These are phyloP conservation scores for Corylus avellana DNA, from an alignment of 306 rosid genomes.

Conservation along the genomic window DNA sequence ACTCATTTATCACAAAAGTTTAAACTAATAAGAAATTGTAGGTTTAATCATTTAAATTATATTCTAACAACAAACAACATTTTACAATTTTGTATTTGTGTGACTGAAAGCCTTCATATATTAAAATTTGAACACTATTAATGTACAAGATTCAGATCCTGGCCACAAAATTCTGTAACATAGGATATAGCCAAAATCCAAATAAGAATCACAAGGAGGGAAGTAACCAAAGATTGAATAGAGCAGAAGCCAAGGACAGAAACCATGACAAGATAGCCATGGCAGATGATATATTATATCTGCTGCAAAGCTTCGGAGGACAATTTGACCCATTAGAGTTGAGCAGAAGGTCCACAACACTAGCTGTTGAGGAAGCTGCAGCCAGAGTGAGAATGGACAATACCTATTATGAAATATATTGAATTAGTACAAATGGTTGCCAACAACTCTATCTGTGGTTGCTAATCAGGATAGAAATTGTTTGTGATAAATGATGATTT, in stretches of 20 bases:
- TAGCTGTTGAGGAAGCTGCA: constrained; percentile 76
- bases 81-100: neutral
- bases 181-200: neutral
- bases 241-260: constrained; percentile 60
- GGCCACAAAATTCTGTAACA: neutral
- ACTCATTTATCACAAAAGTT: no score
- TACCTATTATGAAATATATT: constrained; percentile 38
- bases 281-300: constrained; percentile 67
- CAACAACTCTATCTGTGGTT: neutral
- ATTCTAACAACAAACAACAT: no score
- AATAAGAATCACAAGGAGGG: constrained; percentile 54
- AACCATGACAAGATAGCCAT: constrained; percentile 83
- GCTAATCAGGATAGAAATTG: no score
- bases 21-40: no score
- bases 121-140: constrained; percentile 9
- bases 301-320: constrained; percentile 55
- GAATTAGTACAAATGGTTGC: constrained; percentile 17
- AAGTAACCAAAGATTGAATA: constrained; percentile 77
- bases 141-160: constrained; percentile 8
- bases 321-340: constrained; percentile 44
- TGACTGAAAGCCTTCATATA: neutral
- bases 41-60: no score
- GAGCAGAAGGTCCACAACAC: constrained; percentile 70
- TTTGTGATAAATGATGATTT: no score
- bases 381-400: constrained; percentile 72